Evolutionary conservation across 2,329 filamentous ascomycete genomes (phyloP).

Genomic region (Emmonsiellopsis sp.): DNA sequence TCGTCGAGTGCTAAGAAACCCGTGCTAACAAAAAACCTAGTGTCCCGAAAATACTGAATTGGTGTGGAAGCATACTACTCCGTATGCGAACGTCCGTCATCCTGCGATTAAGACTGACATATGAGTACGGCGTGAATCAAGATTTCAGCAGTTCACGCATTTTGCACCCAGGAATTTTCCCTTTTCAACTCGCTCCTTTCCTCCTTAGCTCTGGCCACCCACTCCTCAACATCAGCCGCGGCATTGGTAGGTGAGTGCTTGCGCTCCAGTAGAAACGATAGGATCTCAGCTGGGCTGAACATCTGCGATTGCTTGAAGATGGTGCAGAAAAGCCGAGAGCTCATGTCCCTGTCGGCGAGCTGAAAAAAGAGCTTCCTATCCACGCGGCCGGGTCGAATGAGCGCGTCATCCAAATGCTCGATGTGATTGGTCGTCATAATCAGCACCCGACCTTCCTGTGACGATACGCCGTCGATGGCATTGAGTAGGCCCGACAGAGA

Average conservation of each 20-base stretch:
- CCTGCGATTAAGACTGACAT: too few relatives aligned
- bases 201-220: slow-evolving; percentile 26
- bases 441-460: slow-evolving; percentile 67
- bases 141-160: too few relatives aligned
- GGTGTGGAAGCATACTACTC: too few relatives aligned
- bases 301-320: slow-evolving; percentile 18
- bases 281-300: slow-evolving; percentile 46
- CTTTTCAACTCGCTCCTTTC: too few relatives aligned
- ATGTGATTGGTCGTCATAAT: slow-evolving; percentile 78
- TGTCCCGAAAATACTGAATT: too few relatives aligned
- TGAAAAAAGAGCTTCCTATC: slow-evolving; percentile 59
- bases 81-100: too few relatives aligned
- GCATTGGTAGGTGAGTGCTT: slow-evolving; percentile 42
- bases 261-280: slow-evolving; percentile 43
- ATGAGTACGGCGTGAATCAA: too few relatives aligned
- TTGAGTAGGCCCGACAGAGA: slow-evolving; percentile 70
- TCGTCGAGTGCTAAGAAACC: too few relatives aligned
- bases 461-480: slow-evolving; percentile 72
- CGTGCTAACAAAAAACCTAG: too few relatives aligned
- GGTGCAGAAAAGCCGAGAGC: slow-evolving; percentile 18
- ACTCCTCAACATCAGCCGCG: slow-evolving; percentile 34
- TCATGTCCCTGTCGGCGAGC: slow-evolving; percentile 18
- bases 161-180: too few relatives aligned
- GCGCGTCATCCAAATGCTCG: slow-evolving; percentile 58
- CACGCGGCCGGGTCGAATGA: slow-evolving; percentile 65